Conservation (phyloP, 495 filamentous ascomycete genomes). For the Alectoria sarmentosa region DNA sequence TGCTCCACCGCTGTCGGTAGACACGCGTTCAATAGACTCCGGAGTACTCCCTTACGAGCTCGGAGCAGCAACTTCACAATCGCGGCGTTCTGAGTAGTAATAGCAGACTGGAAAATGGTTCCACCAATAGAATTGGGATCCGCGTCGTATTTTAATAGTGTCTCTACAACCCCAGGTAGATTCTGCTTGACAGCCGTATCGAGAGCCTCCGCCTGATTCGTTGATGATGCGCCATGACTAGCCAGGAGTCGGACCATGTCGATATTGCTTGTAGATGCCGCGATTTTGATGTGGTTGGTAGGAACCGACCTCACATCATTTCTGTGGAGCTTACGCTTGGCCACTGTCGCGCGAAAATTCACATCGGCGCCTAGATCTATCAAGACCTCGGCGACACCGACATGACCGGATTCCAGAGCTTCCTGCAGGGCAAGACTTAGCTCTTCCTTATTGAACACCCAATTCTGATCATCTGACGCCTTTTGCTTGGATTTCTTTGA, state of each 20-base stretch:
- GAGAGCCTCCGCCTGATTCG: conserved; percentile 11
- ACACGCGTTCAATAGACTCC: conserved; percentile 2
- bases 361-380: conserved; percentile 19
- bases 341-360: conserved; percentile 5
- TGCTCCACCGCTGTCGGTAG: conserved; percentile 14
- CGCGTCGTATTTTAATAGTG: conserved; percentile 9
- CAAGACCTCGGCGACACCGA: conserved; percentile 16
- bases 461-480: conserved; percentile 10
- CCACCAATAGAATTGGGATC: conserved; percentile 17
- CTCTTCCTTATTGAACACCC: conserved; percentile 16
- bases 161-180: conserved; percentile 6
- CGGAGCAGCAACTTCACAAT: conserved; percentile 19
- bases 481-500: conserved; percentile 17
- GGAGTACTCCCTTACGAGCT: conserved; percentile 8
- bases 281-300: conserved; percentile 10
- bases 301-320: neutral
- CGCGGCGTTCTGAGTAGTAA: conserved; percentile 12
- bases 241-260: conserved; percentile 21
- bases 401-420: conserved; percentile 14
- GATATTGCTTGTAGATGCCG: conserved; percentile 13
- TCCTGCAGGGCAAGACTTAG: conserved; percentile 10
- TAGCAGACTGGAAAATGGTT: conserved; percentile 17
- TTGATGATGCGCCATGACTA: conserved; percentile 7
- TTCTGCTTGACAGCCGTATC: conserved; percentile 20
- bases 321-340: conserved; percentile 12